These are phyloP conservation scores for Lepidopterella palustris DNA, from an alignment of 495 filamentous ascomycete genomes.

Conservation along the genomic window DNA sequence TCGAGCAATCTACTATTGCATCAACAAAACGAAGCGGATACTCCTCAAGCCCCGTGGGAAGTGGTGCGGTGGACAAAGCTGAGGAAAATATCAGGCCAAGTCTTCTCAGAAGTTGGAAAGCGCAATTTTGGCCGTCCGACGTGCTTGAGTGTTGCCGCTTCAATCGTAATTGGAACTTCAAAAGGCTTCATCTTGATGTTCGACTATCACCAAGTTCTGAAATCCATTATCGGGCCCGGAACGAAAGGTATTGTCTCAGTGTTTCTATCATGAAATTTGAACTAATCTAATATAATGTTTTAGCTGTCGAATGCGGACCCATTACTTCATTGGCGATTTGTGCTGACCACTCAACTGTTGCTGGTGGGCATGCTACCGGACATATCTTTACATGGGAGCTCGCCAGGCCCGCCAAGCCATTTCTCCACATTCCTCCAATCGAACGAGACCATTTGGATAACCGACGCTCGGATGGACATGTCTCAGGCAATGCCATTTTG, in stretches of 20 bases:
- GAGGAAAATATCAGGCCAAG: constrained; percentile 77
- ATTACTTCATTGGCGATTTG: constrained; percentile 85
- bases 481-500: constrained; percentile 65
- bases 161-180: constrained; percentile 84
- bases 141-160: constrained; percentile 81
- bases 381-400: constrained; percentile 98
- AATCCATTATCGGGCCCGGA: constrained; percentile 86
- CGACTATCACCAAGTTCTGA: constrained; percentile 93
- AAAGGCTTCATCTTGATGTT: constrained; percentile 93
- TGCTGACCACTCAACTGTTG: constrained; percentile 86
- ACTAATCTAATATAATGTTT: neutral
- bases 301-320: constrained; percentile 84
- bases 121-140: constrained; percentile 89
- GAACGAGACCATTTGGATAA: constrained; percentile 57
- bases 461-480: constrained; percentile 70
- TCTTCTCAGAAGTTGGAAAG: constrained; percentile 91
- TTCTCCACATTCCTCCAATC: constrained; percentile 78
- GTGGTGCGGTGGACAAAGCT: constrained; percentile 94
- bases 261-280: neutral
- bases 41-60: constrained; percentile 76
- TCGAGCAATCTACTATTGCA: constrained; percentile 45
- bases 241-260: constrained; percentile 62
- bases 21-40: constrained; percentile 54
- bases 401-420: constrained; percentile 68
- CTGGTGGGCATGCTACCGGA: constrained; percentile 80